Conservation (phyloP, 495 filamentous ascomycete species). For the Aspergillus taichungensis region DNA sequence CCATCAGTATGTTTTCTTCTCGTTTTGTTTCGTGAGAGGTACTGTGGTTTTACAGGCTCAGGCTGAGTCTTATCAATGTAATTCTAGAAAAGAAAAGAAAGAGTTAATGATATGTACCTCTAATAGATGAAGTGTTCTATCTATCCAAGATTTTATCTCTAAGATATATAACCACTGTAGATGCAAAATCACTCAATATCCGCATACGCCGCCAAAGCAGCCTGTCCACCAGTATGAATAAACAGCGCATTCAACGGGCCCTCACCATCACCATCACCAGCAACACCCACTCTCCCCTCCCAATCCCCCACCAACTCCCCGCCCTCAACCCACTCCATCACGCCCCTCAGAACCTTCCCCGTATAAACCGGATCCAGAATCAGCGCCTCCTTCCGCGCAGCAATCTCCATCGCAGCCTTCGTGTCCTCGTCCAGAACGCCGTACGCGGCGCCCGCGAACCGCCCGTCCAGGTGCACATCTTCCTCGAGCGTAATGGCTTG, state of each 20-base stretch:
- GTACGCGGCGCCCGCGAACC: constrained; percentile 27
- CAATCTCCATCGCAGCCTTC: constrained; percentile 11
- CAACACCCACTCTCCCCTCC: background rate
- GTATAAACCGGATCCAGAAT: constrained; percentile 35
- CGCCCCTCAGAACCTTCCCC: constrained; percentile 24
- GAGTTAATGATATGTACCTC: too few relatives aligned
- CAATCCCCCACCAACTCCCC: constrained; percentile 15
- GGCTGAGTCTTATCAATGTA: too few relatives aligned
- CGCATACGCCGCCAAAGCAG: constrained; percentile 26
- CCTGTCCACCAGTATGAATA: constrained; percentile 35
- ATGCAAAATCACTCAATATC: constrained; percentile 9
- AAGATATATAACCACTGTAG: background rate
- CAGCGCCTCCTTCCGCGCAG: constrained; percentile 24
- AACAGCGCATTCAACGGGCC: constrained; percentile 27
- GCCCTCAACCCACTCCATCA: constrained; percentile 21
- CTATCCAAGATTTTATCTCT: background rate
- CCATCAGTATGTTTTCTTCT: too few relatives aligned
- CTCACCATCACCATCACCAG: background rate
- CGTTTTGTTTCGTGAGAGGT: too few relatives aligned
- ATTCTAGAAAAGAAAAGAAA: too few relatives aligned
- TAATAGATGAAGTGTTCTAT: constrained; percentile 7
- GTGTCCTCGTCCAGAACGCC: constrained; percentile 23
- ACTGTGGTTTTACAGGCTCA: too few relatives aligned
- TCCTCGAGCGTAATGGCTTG: constrained; percentile 14
- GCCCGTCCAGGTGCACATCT: constrained; percentile 28